Evolutionary conservation across 1,139 yeast species (phyloP).

Genomic region (Pneumocystis murina): DNA sequence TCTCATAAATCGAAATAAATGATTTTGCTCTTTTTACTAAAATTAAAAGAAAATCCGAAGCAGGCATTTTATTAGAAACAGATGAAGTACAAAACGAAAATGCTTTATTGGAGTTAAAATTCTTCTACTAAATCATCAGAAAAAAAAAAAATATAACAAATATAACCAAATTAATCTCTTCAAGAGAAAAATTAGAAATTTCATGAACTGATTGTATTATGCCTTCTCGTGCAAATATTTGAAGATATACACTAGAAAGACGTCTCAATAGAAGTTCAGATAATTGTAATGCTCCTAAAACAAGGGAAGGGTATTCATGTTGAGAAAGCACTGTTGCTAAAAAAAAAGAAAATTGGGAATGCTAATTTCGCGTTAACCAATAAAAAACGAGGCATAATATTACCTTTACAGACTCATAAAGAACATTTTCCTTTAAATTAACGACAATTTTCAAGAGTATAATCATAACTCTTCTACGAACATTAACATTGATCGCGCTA

Average conservation of each 20-base stretch:
- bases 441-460: conserved; percentile 40
- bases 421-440: conserved; percentile 19
- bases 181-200: conserved; percentile 5
- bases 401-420: conserved; percentile 17
- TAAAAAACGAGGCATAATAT: background rate
- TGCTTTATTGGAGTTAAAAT: background rate
- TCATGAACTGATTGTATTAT: conserved; percentile 37
- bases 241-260: conserved; percentile 32
- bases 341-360: conserved; percentile 27
- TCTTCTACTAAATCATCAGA: background rate
- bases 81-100: background rate
- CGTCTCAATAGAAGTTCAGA: conserved; percentile 33
- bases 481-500: conserved; percentile 55
- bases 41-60: background rate
- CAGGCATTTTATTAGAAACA: background rate
- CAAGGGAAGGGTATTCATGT: conserved; percentile 26
- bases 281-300: conserved; percentile 41
- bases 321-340: conserved; percentile 63
- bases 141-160: background rate
- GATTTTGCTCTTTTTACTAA: background rate
- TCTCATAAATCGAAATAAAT: background rate
- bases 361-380: background rate
- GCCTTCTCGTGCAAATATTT: conserved; percentile 58
- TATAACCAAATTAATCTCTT: background rate
- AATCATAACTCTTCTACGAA: conserved; percentile 47